phyloP scores from a whole-genome alignment of 176 grass and related monocot species.

The Cenchrus americanus region DNA sequence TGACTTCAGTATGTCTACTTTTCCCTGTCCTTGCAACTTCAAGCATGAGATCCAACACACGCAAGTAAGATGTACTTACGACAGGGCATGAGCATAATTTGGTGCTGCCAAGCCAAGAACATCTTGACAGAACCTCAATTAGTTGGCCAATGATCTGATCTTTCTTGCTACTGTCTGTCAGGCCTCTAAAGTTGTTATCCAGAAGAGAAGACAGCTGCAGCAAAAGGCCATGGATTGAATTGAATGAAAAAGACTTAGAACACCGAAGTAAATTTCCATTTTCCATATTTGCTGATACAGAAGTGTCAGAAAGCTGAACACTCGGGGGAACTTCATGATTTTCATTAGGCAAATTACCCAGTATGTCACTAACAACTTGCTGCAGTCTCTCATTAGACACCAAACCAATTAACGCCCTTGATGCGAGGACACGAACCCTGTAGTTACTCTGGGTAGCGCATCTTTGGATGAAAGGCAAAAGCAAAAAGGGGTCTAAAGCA shows the following conservation, averaged over 20 bases:
- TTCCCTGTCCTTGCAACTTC: slow-evolving; percentile 59
- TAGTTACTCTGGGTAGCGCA: slow-evolving; percentile 95
- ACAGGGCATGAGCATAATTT: slow-evolving; percentile 71
- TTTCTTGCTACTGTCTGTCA: slow-evolving; percentile 65
- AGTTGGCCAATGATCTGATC: slow-evolving; percentile 78
- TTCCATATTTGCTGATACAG: slow-evolving; percentile 37
- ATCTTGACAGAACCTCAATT: slow-evolving; percentile 61
- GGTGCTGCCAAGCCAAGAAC: slow-evolving; percentile 77
- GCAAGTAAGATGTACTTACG: slow-evolving; percentile 74
- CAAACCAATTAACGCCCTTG: slow-evolving; percentile 84
- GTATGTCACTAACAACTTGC: slow-evolving; percentile 63
- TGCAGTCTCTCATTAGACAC: slow-evolving; percentile 87
- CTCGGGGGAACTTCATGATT: slow-evolving; percentile 28
- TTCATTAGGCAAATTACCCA: slow-evolving; percentile 62
- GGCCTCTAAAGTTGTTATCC: slow-evolving; percentile 68
- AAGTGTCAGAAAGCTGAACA: slow-evolving; percentile 27
- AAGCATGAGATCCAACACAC: slow-evolving; percentile 80
- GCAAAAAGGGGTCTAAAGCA: slow-evolving; percentile 85
- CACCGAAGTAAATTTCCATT: slow-evolving; percentile 43
- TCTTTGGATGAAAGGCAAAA: slow-evolving; percentile 87
- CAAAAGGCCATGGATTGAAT: slow-evolving; percentile 88
- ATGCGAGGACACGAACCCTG: slow-evolving; percentile 83
- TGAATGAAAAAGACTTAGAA: slow-evolving; percentile 58
- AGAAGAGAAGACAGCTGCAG: slow-evolving; percentile 87
- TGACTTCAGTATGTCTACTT: slow-evolving; percentile 54